Base-by-base conservation (phyloP, 2,329 filamentous ascomycete genomes). In the Delphinella strobiligena region DNA sequence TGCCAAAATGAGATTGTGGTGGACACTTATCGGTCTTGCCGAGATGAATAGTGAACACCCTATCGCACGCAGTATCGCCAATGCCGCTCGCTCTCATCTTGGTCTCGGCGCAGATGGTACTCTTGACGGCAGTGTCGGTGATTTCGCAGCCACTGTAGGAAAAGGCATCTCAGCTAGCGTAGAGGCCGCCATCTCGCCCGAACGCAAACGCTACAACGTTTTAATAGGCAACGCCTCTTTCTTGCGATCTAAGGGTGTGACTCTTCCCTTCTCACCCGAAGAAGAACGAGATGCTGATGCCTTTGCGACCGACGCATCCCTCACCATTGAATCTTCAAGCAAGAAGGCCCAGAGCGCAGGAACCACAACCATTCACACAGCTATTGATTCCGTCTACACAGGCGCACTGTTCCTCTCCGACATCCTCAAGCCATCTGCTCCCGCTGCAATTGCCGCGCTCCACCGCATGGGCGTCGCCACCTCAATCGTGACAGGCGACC, bases 1-100 rank as follows among this genome's bases (percentile, higher is more conserved):
- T 22, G 75, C 74, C 68, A 75, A 76, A 41, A 76, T 74, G 44
- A 77, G 77, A 24, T 69, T 93, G 3, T 98, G 89, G 89, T 98
- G 91, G 91, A 78, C 83, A n/a, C 72, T 95, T 45, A 78, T 98
- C 41, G 91, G 88, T 33, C 78, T 96, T n/a, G 82, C 89, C 1
- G 91, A 98, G 64, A 87, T 87, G 74, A 83, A 85, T 48, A 94
- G 86, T 54, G 91, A 98, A 61, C 91, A 98, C 55, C 91, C 91
- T 1, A 83, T 96, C 41, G 91, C 88, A n/a, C 85, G 79, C 52
- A 89, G 91, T 11, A 83, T 96, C 37, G 67, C 93, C 4, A 62
- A 64, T 1, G 78, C 78, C 19, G 87, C 89, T 3, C 88, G 84
- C 50, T 67, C 74, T 2, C 76, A 89, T 55, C 75, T 95, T 7